Evolutionary conservation across 768 basidiomycete species (phyloP).

Genomic region (Rubroboletus satanas): DNA sequence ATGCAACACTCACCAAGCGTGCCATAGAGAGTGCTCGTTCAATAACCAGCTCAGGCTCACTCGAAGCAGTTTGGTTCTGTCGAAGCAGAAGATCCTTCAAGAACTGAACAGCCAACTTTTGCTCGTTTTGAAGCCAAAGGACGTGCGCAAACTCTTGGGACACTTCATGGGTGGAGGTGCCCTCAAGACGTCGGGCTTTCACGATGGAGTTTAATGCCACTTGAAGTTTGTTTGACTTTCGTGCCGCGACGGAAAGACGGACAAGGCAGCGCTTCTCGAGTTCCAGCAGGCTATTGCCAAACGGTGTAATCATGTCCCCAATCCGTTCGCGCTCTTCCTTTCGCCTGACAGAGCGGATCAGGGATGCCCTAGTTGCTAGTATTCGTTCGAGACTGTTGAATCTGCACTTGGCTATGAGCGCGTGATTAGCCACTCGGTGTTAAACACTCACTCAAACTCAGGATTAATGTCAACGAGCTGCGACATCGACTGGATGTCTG

Average conservation of each 20-base stretch:
- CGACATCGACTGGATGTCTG: slow-evolving; percentile 36
- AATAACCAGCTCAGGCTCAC: slow-evolving; percentile 13
- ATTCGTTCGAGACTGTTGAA: slow-evolving; percentile 74
- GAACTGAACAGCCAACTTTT: slow-evolving; percentile 74
- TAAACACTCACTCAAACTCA: slow-evolving; percentile 61
- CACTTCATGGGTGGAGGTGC: slow-evolving; percentile 45
- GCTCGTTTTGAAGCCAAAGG: slow-evolving; percentile 85
- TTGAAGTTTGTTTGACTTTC: slow-evolving; percentile 64
- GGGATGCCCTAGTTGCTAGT: slow-evolving; percentile 74
- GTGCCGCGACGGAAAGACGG: slow-evolving; percentile 66
- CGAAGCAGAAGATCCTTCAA: slow-evolving; percentile 41
- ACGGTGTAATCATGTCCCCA: slow-evolving; percentile 60
- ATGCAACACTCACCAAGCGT: slow-evolving; percentile 50
- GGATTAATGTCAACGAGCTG: slow-evolving; percentile 46
- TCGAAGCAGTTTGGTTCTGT: slow-evolving; percentile 11
- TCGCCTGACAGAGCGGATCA: slow-evolving; percentile 67
- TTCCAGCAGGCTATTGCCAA: slow-evolving; percentile 46
- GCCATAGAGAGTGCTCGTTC: slow-evolving; percentile 50
- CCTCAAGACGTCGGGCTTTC: slow-evolving; percentile 63
- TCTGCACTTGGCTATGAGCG: slow-evolving; percentile 37
- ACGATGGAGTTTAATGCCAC: slow-evolving; percentile 84
- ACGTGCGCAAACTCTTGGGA: slow-evolving; percentile 85
- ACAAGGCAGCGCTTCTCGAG: slow-evolving; percentile 72
- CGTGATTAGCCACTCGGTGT: not conserved
- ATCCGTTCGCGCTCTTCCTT: slow-evolving; percentile 74